phyloP scores from a whole-genome alignment of 345 rosid genomes.

The Hevea brasiliensis region DNA sequence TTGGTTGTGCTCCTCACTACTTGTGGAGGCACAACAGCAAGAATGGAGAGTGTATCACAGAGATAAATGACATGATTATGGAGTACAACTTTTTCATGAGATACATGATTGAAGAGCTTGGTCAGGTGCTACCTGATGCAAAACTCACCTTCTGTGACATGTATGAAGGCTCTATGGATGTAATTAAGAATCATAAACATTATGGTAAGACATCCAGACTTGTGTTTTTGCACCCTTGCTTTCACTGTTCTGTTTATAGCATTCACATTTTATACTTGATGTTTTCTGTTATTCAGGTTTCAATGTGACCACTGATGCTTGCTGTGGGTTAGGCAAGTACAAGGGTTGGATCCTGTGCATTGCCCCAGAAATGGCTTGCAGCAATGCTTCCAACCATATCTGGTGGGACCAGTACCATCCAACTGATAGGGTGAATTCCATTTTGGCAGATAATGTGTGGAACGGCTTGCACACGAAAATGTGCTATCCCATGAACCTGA shows the following conservation, averaged over 20 bases:
- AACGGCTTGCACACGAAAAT: conserved; percentile 68
- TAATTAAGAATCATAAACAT: conserved; percentile 56
- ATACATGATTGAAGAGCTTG: conserved; percentile 55
- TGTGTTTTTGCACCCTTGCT: background rate
- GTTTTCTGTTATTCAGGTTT: conserved; percentile 48
- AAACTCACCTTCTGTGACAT: conserved; percentile 75
- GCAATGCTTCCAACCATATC: conserved; percentile 55
- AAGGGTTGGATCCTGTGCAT: conserved; percentile 85
- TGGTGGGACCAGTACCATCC: conserved; percentile 99
- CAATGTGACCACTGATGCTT: conserved; percentile 68
- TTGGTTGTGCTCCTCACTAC: conserved; percentile 90
- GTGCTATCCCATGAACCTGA: conserved; percentile 74
- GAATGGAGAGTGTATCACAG: conserved; percentile 70
- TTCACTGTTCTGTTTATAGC: background rate
- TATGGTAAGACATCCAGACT: conserved; percentile 46
- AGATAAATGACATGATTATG: conserved; percentile 68
- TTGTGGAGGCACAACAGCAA: conserved; percentile 68
- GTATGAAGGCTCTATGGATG: conserved; percentile 79
- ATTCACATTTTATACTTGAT: background rate
- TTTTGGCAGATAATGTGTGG: conserved; percentile 89
- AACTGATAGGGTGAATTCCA: conserved; percentile 75
- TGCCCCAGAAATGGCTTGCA: conserved; percentile 79
- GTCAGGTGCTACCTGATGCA: conserved; percentile 50
- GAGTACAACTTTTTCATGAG: conserved; percentile 85
- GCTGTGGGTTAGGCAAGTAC: conserved; percentile 82